Percentiles rank a stretch among this genome's conserved stretches.
Conservation (phyloP, 2,329 filamentous ascomycete genomes). For the Chaetothyriales sp. region DNA sequence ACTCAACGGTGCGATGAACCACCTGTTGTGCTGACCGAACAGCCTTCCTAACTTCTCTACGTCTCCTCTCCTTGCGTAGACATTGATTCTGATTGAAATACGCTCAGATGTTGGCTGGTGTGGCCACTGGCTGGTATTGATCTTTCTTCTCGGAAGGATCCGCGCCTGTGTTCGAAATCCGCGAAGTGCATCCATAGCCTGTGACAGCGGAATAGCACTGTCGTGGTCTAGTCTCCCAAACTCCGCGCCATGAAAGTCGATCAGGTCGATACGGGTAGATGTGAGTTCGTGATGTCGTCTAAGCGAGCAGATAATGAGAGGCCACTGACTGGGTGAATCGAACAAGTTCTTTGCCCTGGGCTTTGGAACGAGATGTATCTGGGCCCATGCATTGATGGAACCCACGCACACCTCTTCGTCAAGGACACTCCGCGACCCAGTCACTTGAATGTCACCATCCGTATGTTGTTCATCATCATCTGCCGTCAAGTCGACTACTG, state of each 20-base stretch:
- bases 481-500: constrained; percentile 18
- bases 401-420: constrained; percentile 18
- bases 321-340: constrained; percentile 12
- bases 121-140: constrained; percentile 42
- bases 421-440: constrained; percentile 6
- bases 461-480: constrained; percentile 21
- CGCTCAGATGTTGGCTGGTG: constrained; percentile 47
- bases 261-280: constrained; percentile 50
- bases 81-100: constrained; percentile 53
- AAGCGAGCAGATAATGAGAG: constrained; percentile 14
- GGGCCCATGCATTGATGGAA: constrained; percentile 10
- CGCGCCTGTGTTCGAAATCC: constrained; percentile 57
- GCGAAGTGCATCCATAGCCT: constrained; percentile 53
- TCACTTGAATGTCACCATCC: constrained; percentile 39
- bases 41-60: constrained; percentile 51
- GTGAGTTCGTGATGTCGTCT: constrained; percentile 4
- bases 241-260: constrained; percentile 53
- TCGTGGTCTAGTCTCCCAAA: constrained; percentile 63
- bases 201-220: constrained; percentile 52
- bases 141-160: constrained; percentile 51
- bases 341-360: constrained; percentile 8
- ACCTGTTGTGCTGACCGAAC: constrained; percentile 51
- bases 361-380: constrained; percentile 15
- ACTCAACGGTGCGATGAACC: constrained; percentile 49
- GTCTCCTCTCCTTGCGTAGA: constrained; percentile 61